Conservation (phyloP, 2,329 filamentous ascomycete genomes). For the Hymenoscyphus albidus region DNA sequence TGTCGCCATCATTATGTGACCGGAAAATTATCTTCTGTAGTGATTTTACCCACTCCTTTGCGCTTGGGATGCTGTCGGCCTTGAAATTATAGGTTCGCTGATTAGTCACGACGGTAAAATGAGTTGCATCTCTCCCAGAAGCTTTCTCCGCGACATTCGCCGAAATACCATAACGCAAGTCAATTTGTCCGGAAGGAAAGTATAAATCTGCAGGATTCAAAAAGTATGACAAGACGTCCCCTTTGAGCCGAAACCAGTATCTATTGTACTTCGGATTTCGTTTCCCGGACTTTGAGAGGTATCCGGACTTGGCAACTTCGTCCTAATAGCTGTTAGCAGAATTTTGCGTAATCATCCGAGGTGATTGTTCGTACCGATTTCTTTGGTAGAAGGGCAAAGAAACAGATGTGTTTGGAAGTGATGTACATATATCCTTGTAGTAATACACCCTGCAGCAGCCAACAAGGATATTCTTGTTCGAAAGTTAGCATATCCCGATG, state of each 20-base stretch:
- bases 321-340: conserved; percentile 49
- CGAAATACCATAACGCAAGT: conserved; percentile 86
- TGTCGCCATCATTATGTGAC: conserved; percentile 93
- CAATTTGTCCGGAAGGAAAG: conserved; percentile 87
- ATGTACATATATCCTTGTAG: conserved; percentile 96
- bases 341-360: not conserved
- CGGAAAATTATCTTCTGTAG: conserved; percentile 93
- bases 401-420: conserved; percentile 88
- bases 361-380: conserved; percentile 63
- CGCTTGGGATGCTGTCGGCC: conserved; percentile 81
- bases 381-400: conserved; percentile 95
- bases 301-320: conserved; percentile 77
- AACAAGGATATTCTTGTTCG: conserved; percentile 78
- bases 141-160: conserved; percentile 74
- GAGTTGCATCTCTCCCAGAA: conserved; percentile 63
- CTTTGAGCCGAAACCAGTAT: conserved; percentile 91
- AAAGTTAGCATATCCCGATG: conserved; percentile 18
- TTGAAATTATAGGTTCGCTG: conserved; percentile 81
- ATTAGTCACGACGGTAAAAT: conserved; percentile 79
- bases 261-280: conserved; percentile 83
- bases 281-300: conserved; percentile 82
- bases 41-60: conserved; percentile 94
- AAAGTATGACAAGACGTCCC: conserved; percentile 89
- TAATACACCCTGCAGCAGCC: conserved; percentile 84
- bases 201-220: conserved; percentile 79